These are phyloP conservation scores for Ocimum tenuiflorum DNA, from an alignment of 257 asterid species.

Conservation along the genomic window DNA sequence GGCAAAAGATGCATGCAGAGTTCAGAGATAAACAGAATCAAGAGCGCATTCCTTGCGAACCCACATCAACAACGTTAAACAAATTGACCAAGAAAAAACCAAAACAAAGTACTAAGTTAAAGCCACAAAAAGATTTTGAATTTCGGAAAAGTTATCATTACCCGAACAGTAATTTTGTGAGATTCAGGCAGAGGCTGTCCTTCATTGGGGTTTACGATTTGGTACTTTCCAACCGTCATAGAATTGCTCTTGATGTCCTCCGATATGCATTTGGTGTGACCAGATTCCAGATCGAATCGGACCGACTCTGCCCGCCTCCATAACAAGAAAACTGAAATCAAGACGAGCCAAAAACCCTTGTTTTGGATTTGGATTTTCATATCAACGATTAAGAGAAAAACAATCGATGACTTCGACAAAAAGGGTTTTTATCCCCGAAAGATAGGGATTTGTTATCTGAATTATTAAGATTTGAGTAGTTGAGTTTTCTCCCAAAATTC, in stretches of 20 bases:
- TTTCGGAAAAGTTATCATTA: conserved; percentile 12
- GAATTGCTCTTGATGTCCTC: conserved; percentile 83
- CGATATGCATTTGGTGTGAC: conserved; percentile 88
- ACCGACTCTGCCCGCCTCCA: conserved; percentile 49
- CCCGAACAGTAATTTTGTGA: conserved; percentile 84
- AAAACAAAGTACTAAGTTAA: background rate
- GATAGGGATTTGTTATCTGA: background rate
- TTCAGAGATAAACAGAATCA: conserved; percentile 7
- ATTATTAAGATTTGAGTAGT: conserved; percentile 2
- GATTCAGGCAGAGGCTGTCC: conserved; percentile 83
- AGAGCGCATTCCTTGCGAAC: background rate
- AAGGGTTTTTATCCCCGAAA: background rate
- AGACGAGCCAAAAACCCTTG: conserved; percentile 20
- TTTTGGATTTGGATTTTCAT: conserved; percentile 33
- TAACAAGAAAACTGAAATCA: conserved; percentile 41
- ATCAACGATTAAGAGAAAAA: background rate
- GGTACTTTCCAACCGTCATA: conserved; percentile 93
- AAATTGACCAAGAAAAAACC: background rate
- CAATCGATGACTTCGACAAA: background rate
- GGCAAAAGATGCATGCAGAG: background rate
- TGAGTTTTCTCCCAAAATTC: background rate
- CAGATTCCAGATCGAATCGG: conserved; percentile 80
- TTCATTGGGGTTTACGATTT: conserved; percentile 65
- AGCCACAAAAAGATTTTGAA: background rate
- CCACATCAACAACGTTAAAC: background rate